Evolutionary conservation across 345 rosid species (phyloP), one percentile per base, ranked within the genome.

Genomic region (Excoecaria cochinchinensis): DNA sequence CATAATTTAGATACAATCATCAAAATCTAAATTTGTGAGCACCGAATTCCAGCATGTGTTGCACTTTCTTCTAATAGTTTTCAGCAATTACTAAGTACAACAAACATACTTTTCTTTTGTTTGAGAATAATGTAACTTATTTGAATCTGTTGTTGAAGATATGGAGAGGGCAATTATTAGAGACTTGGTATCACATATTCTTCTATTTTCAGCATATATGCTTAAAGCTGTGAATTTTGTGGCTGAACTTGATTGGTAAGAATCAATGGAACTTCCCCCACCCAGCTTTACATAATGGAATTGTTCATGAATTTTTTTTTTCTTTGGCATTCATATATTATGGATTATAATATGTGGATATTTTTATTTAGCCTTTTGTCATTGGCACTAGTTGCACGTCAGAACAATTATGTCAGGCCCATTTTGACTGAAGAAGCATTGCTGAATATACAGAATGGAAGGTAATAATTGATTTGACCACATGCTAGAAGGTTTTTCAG

Each of bases 191-290:
- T 89, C 92, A 31, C 98, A 86, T 77, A 82, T 88, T 53, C 89
- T 79, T 82, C 81, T 81, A 46, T 95, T 90, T 85, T 91, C 97
- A 69, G 74, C 69, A n/a, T 92, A 89, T 84, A 81, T 95, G 69
- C 85, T 90, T 31, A 89, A 82, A 85, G 97, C 98, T 78, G 93
- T 86, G 38, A 90, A 86, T 82, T 95, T 95, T 85, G 86, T 84
- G 8, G 92, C 99, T 63, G 94, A 93, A 83, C 94, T 93, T 83
- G 99, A 95, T 86, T 95, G 99, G 99, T 93, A 85, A 82, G 84
- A 44, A 60, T 60, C 63, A 14, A 51, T 57, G 66, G 8, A 59
- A 24, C 42, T 39, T 56, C 31, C 69, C 65, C 39, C n/a, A 6
- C n/a, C 0, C 61, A 1, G 8, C 10, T 22, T 38, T 40, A 6